phyloP scores from a whole-genome alignment of 129 eudicot species.

The sunflower (Helianthus annuus) region DNA sequence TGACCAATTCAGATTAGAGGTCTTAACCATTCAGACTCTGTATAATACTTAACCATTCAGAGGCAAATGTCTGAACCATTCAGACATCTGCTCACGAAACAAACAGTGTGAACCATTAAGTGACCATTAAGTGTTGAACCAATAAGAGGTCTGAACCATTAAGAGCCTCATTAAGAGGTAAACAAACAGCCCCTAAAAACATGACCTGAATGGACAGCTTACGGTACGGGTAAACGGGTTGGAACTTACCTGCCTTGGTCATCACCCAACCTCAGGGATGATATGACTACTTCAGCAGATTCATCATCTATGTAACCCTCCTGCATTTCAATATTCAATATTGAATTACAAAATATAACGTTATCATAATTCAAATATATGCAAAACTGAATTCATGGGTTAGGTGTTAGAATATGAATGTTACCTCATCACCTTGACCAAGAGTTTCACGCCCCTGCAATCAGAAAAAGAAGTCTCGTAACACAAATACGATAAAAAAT shows the following conservation, averaged over 20 bases:
- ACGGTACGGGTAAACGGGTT: not conserved
- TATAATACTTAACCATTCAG: too few species aligned
- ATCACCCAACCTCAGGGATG: conserved; percentile 90
- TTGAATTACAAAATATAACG: not conserved
- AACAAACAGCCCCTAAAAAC: not conserved
- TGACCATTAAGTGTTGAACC: too few species aligned
- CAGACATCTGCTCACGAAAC: too few species aligned
- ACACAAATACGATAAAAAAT: not conserved
- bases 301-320: conserved; percentile 90
- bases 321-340: conserved; percentile 40
- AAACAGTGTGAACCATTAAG: too few species aligned
- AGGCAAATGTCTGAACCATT: too few species aligned
- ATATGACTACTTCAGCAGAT: conserved; percentile 94
- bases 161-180: too few species aligned
- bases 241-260: conserved; percentile 80
- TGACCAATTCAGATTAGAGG: too few species aligned
- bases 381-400: not conserved
- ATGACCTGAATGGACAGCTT: not conserved
- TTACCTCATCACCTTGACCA: conserved; percentile 92
- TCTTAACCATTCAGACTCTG: too few species aligned
- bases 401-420: not conserved
- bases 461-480: conserved; percentile 10
- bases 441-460: conserved; percentile 75
- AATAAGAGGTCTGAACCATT: too few species aligned
- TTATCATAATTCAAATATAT: not conserved